Percentiles rank a stretch among this genome's conserved stretches.
Evolutionary conservation across 108 stramenopile species (phyloP).

Genomic region (Cyclotella atomus): DNA sequence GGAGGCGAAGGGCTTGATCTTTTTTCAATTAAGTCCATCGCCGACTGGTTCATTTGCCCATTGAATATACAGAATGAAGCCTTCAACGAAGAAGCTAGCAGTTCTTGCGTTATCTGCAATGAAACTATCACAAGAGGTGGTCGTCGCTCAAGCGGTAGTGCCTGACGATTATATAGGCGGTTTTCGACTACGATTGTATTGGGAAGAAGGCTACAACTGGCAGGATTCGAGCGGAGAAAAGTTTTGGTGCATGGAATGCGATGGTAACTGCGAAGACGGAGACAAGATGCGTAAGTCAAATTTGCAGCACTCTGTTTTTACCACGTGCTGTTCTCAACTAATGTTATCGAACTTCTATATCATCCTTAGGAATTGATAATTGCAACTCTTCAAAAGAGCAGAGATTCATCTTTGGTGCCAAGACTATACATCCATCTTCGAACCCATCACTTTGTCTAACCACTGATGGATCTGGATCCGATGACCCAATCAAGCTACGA

Average conservation of each 20-base stretch:
- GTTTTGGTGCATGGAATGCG: slow-evolving; percentile 27
- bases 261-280: not conserved
- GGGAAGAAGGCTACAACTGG: slow-evolving; percentile 38
- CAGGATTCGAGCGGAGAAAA: slow-evolving; percentile 18
- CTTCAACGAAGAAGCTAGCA: not conserved
- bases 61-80: not conserved
- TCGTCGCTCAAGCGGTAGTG: not conserved
- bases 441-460: slow-evolving; percentile 15
- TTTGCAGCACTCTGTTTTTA: not conserved
- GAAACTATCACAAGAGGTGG: too few relatives aligned
- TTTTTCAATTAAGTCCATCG: too few relatives aligned
- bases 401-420: not conserved
- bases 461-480: not conserved
- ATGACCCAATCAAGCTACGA: slow-evolving; percentile 1
- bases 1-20: too few relatives aligned
- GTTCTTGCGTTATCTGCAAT: not conserved
- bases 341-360: not conserved
- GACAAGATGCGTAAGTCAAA: slow-evolving; percentile 1
- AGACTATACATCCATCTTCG: not conserved
- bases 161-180: not conserved
- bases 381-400: slow-evolving; percentile 4
- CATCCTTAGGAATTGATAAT: slow-evolving; percentile 3
- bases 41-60: too few relatives aligned
- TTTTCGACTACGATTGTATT: slow-evolving; percentile 35
- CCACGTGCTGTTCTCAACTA: not conserved